Conservation (phyloP, 257 asterid species). For the Ilex asprella region DNA sequence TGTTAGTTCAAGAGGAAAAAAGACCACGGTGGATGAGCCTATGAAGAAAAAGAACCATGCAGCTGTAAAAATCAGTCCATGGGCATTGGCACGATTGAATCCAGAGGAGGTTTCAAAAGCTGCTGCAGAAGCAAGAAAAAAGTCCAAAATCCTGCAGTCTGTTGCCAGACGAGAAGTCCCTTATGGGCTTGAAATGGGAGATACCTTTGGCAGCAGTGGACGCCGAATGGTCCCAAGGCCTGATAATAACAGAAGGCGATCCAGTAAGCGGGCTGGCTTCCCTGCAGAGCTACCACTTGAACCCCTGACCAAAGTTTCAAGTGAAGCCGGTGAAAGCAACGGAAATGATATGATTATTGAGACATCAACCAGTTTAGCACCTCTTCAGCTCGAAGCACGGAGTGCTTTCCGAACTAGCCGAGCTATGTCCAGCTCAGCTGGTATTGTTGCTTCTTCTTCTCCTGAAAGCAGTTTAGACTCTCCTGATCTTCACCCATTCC, state of each 20-base stretch:
- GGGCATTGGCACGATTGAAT: conserved; percentile 85
- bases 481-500: conserved; percentile 66
- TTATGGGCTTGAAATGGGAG: conserved; percentile 43
- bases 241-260: conserved; percentile 55
- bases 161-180: conserved; percentile 42
- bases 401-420: conserved; percentile 41
- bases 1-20: conserved; percentile 78
- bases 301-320: conserved; percentile 29
- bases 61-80: conserved; percentile 91
- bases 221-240: conserved; percentile 42
- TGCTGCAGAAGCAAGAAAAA: conserved; percentile 94
- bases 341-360: conserved; percentile 21
- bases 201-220: conserved; percentile 66
- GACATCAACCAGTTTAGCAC: conserved; percentile 52
- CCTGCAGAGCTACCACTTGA: conserved; percentile 71
- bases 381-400: conserved; percentile 71
- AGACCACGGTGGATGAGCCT: conserved; percentile 48
- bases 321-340: conserved; percentile 21
- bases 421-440: conserved; percentile 33
- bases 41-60: conserved; percentile 64
- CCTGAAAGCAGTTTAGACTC: conserved; percentile 92
- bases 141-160: conserved; percentile 79
- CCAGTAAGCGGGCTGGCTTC: conserved; percentile 73
- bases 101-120: conserved; percentile 88
- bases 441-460: conserved; percentile 67